A percentile compares a stretch with the other conserved stretches of the same genome.
Evolutionary conservation across 768 basidiomycete species (phyloP).

Genomic region (Sarcodon aspratus): DNA sequence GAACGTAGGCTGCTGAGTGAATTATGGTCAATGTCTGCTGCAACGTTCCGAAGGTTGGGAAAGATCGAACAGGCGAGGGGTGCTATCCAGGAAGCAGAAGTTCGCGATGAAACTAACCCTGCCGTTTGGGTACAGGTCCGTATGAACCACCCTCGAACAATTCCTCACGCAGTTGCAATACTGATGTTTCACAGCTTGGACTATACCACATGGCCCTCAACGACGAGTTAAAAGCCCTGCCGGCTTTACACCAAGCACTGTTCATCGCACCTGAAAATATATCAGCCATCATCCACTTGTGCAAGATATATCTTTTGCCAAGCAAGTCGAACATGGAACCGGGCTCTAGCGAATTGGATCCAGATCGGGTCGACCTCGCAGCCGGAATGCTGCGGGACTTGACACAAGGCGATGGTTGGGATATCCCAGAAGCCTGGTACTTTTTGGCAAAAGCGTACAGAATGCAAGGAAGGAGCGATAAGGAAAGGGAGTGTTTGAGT

Average conservation of each 20-base stretch:
- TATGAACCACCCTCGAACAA: neutral
- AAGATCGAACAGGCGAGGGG: conserved; percentile 86
- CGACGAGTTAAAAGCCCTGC: conserved; percentile 48
- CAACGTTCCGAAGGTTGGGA: conserved; percentile 82
- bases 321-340: conserved; percentile 12
- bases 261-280: conserved; percentile 76
- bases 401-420: conserved; percentile 78
- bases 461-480: conserved; percentile 56
- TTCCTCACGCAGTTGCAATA: neutral
- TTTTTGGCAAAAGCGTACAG: conserved; percentile 77
- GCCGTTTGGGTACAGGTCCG: conserved; percentile 92
- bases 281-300: conserved; percentile 67
- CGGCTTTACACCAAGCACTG: conserved; percentile 81
- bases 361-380: conserved; percentile 54
- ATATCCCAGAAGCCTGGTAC: conserved; percentile 92
- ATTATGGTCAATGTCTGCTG: conserved; percentile 90
- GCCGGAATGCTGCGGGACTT: conserved; percentile 70
- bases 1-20: conserved; percentile 68
- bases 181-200: conserved; percentile 41
- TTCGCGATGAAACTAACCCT: conserved; percentile 74
- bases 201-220: conserved; percentile 56
- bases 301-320: conserved; percentile 54
- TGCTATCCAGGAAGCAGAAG: conserved; percentile 92
- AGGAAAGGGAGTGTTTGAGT: conserved; percentile 64
- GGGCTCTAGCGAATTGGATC: conserved; percentile 1